A percentile compares a stretch with the other conserved stretches of the same genome.
phyloP scores from a whole-genome alignment of 208 protist species.

The Trypanosomatidae sp. region DNA sequence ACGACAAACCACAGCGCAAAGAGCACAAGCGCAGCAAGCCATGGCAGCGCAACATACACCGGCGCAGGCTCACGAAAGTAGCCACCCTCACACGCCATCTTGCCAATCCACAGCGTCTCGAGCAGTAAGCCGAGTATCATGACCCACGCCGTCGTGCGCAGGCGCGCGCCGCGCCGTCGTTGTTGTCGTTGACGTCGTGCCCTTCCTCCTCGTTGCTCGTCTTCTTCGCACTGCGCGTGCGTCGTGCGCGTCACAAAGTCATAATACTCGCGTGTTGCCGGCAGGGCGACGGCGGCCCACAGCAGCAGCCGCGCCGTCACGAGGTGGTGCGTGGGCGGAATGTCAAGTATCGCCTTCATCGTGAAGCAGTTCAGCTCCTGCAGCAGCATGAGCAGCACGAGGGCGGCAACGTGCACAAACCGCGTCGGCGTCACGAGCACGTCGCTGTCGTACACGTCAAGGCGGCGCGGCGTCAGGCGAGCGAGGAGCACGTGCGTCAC shows the following conservation, averaged over 20 bases:
- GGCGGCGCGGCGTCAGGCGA: slow-evolving; percentile 78
- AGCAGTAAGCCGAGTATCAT: slow-evolving; percentile 46
- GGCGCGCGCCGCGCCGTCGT: slow-evolving; percentile 38
- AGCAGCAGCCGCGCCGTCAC: slow-evolving; percentile 80
- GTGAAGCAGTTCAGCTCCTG: slow-evolving; percentile 95
- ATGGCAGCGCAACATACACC: slow-evolving; percentile 49
- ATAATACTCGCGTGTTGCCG: slow-evolving; percentile 89
- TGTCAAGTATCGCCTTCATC: slow-evolving; percentile 91
- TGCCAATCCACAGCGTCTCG: slow-evolving; percentile 62
- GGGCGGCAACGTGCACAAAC: slow-evolving; percentile 43
- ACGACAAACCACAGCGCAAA: slow-evolving; percentile 51
- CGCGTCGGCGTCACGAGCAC: slow-evolving; percentile 56
- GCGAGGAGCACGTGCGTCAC: too few species aligned
- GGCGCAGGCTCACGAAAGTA: slow-evolving; percentile 73
- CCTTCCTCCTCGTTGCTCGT: too few species aligned
- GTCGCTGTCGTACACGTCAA: slow-evolving; percentile 87
- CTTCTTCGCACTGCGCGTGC: too few species aligned
- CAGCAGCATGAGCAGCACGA: slow-evolving; percentile 75
- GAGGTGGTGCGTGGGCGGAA: slow-evolving; percentile 76
- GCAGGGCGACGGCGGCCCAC: slow-evolving; percentile 76
- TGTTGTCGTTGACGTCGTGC: too few species aligned
- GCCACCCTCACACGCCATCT: slow-evolving; percentile 52
- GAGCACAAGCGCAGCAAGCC: slow-evolving; percentile 28
- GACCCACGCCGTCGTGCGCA: slow-evolving; percentile 88
- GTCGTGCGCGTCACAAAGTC: slow-evolving; percentile 70